A percentile compares a stretch with the other conserved stretches of the same genome.
Evolutionary conservation across 352 stramenopile genomes (phyloP).

Genomic region (Hyaloperonospora brassicae): DNA sequence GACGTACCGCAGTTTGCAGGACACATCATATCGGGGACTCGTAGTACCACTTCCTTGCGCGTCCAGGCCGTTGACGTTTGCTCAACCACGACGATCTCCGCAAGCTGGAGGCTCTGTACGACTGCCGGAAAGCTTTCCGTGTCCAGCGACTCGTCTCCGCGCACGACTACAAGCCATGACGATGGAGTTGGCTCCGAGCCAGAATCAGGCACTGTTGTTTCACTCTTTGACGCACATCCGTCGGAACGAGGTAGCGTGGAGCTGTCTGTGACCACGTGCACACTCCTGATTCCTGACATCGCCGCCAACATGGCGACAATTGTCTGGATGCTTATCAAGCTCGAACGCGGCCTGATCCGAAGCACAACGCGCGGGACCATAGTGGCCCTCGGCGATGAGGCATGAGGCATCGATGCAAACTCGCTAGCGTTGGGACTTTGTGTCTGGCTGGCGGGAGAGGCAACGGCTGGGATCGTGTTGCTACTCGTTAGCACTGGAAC

Average conservation of each 20-base stretch:
- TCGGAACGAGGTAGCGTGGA: background rate
- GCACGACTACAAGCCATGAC: constrained; percentile 24
- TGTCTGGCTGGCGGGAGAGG: constrained; percentile 9
- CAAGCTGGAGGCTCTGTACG: constrained; percentile 26
- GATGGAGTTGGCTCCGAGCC: constrained; percentile 1
- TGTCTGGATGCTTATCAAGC: constrained; percentile 19
- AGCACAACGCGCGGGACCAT: constrained; percentile 29
- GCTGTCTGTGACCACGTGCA: constrained; percentile 30
- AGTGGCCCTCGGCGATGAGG: constrained; percentile 7
- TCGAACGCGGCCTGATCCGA: constrained; percentile 24
- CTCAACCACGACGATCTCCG: constrained; percentile 30
- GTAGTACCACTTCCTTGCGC: constrained; percentile 55
- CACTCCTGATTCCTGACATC: constrained; percentile 38
- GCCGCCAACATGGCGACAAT: constrained; percentile 36
- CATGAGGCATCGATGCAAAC: constrained; percentile 7
- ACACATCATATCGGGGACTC: constrained; percentile 78
- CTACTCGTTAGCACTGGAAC: constrained; percentile 19
- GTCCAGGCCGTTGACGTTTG: constrained; percentile 35
- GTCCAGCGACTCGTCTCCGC: constrained; percentile 26
- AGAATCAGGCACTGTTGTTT: background rate
- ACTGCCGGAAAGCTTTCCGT: constrained; percentile 14
- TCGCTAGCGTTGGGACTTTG: constrained; percentile 3
- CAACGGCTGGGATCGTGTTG: constrained; percentile 12
- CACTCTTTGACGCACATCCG: constrained; percentile 1
- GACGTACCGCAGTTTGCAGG: constrained; percentile 64